Evolutionary conservation across 2,329 filamentous ascomycete genomes (phyloP), one percentile per base, ranked within the genome.

Genomic region (Parascedosporium putredinis): DNA sequence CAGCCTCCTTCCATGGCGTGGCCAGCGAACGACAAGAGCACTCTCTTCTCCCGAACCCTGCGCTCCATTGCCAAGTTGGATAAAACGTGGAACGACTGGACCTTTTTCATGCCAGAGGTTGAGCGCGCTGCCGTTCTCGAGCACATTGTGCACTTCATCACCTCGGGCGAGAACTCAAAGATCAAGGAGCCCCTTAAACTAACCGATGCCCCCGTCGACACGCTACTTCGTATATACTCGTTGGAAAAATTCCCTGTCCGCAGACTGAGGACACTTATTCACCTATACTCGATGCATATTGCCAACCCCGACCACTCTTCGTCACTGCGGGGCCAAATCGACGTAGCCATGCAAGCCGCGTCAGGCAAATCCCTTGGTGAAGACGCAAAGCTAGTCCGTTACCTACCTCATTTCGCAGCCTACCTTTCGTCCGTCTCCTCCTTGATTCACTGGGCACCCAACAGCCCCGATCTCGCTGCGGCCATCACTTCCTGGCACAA

Each of bases 101-200:
- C 73, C 2, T 72, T 72, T 50, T 67, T 75, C 40, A 60, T 82
- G 5, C 63, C 70, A 1, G 76, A 73, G 42, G 54, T 61, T 5
- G 76, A 77, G 61, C 76, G 74, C 52, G 73, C 72, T 7, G 76
- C 78, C 2, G 74, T 79, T 1, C 65, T 84, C 16, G 79, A 85
- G 54, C 75, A 84, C 56, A 68, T 81, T 25, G 62, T 84, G 40
- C 69, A 77, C 46, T 69, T 76, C 36, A 69, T 72, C 43, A 60
- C 69, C 18, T 62, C 67, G 3, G 47, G 36, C n/a, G 59, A 63
- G 10, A 58, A 64, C 6, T 57, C 60, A 2, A 62, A 61, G 5
- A 61, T 59, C 4, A 53, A 56, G 22, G 58, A 62, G 24, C 64
- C 63, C 3, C 59, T 69, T 22, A 66, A 65, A 7, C 60, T 75